phyloP scores from a whole-genome alignment of 2,329 filamentous ascomycete genomes.

The Neurospora crassa region DNA sequence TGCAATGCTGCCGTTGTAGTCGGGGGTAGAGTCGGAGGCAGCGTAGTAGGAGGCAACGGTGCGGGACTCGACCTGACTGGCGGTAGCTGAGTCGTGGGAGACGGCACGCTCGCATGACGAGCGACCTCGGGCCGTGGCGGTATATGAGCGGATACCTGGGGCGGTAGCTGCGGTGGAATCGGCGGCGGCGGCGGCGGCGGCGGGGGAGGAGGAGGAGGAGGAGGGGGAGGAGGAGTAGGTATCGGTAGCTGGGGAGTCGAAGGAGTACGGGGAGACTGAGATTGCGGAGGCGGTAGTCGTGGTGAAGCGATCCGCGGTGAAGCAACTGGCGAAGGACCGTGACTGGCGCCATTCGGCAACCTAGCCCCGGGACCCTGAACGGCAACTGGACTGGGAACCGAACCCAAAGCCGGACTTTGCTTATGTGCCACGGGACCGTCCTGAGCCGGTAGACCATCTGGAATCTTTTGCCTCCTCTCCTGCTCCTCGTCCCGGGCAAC shows the following conservation, averaged over 20 bases:
- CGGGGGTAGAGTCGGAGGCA: slow-evolving; percentile 1
- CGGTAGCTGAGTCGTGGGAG: slow-evolving; percentile 3
- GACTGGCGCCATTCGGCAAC: not conserved
- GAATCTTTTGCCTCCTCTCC: slow-evolving; percentile 3
- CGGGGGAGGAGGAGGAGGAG: not conserved
- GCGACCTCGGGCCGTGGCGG: slow-evolving; percentile 5
- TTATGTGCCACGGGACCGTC: slow-evolving; percentile 2
- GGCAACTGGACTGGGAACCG: not conserved
- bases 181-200: slow-evolving; percentile 8
- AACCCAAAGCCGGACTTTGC: not conserved
- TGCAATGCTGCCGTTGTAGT: slow-evolving; percentile 2
- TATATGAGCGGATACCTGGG: slow-evolving; percentile 9
- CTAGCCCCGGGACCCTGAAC: not conserved
- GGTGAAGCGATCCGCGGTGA: slow-evolving; percentile 5
- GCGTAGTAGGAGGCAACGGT: not conserved
- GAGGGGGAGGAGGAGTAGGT: not conserved
- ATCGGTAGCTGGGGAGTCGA: slow-evolving; percentile 5
- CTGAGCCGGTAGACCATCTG: slow-evolving; percentile 2
- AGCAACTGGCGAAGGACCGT: slow-evolving; percentile 7
- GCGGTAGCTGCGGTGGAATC: slow-evolving; percentile 15
- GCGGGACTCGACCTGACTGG: slow-evolving; percentile 2
- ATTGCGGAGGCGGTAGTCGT: not conserved
- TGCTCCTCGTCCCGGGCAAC: slow-evolving; percentile 17
- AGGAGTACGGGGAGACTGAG: not conserved
- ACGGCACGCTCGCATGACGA: slow-evolving; percentile 3